Percentiles rank a stretch among this genome's conserved stretches.
Evolutionary conservation across 176 grass and related monocot genomes (phyloP).

Genomic region (Puya raimondii): DNA sequence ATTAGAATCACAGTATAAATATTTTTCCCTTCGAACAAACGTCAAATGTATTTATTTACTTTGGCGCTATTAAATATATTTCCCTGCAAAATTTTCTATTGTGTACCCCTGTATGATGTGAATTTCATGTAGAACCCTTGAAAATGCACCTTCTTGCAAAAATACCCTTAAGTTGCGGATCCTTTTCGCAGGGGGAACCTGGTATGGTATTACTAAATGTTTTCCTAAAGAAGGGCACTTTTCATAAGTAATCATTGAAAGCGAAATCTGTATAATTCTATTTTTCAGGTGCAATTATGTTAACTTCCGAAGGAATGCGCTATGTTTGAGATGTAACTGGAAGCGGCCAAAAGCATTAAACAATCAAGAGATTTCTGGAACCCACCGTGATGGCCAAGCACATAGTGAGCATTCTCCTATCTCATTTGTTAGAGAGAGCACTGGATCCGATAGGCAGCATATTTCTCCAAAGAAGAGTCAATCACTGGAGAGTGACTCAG

Average conservation of each 20-base stretch:
- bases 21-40: too few species aligned
- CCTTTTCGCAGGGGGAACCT: too few species aligned
- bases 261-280: conserved; percentile 9
- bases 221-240: too few species aligned
- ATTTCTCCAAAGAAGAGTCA: conserved; percentile 21
- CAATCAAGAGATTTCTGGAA: conserved; percentile 27
- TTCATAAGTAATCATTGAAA: neutral
- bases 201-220: too few species aligned
- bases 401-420: conserved; percentile 26
- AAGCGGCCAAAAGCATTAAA: conserved; percentile 80
- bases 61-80: too few species aligned
- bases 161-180: too few species aligned
- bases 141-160: too few species aligned
- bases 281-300: conserved; percentile 82
- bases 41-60: too few species aligned
- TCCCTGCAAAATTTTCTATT: too few species aligned
- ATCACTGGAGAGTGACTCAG: conserved; percentile 31
- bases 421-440: conserved; percentile 64
- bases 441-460: conserved; percentile 12
- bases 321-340: conserved; percentile 81
- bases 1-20: too few species aligned
- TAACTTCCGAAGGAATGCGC: conserved; percentile 75
- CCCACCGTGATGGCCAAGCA: conserved; percentile 19
- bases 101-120: too few species aligned
- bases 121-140: too few species aligned